phyloP scores from a whole-genome alignment of 2,329 filamentous ascomycete genomes.

The Zarea fungicola region DNA sequence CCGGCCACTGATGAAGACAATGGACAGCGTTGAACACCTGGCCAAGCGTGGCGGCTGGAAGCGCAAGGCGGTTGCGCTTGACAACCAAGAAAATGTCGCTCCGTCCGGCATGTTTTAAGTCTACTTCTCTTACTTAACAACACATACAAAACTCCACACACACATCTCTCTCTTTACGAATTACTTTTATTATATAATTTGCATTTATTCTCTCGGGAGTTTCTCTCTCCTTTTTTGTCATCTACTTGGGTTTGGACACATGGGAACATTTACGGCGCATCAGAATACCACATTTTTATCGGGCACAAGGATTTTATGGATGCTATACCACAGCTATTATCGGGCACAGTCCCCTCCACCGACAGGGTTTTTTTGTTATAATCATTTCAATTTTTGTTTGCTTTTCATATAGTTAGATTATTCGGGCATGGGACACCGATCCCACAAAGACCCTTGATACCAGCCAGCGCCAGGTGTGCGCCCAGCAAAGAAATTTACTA shows the following conservation, averaged over 20 bases:
- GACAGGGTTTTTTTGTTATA: constrained; percentile 3
- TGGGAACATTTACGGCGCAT: constrained; percentile 5
- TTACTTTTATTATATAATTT: not conserved
- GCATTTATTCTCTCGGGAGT: too few relatives aligned
- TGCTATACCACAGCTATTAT: not conserved
- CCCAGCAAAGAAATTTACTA: constrained; percentile 6
- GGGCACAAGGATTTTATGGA: not conserved
- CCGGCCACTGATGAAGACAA: constrained; percentile 33
- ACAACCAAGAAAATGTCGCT: constrained; percentile 24
- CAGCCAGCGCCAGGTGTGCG: constrained; percentile 5
- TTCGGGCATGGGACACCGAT: not conserved
- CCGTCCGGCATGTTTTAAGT: not conserved
- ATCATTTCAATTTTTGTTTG: not conserved
- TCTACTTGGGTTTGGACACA: not conserved
- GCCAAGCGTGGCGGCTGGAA: constrained; percentile 41
- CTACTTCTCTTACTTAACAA: not conserved
- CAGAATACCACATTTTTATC: constrained; percentile 8
- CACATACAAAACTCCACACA: not conserved
- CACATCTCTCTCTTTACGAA: not conserved
- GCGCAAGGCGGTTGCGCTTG: constrained; percentile 37
- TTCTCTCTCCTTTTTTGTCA: not conserved
- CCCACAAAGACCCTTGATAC: not conserved
- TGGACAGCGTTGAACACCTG: constrained; percentile 36
- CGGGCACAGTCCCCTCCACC: not conserved
- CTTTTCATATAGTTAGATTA: not conserved